Base-by-base conservation (phyloP, 106 monocot genomes). In the Dendrobium chrysotoxum region DNA sequence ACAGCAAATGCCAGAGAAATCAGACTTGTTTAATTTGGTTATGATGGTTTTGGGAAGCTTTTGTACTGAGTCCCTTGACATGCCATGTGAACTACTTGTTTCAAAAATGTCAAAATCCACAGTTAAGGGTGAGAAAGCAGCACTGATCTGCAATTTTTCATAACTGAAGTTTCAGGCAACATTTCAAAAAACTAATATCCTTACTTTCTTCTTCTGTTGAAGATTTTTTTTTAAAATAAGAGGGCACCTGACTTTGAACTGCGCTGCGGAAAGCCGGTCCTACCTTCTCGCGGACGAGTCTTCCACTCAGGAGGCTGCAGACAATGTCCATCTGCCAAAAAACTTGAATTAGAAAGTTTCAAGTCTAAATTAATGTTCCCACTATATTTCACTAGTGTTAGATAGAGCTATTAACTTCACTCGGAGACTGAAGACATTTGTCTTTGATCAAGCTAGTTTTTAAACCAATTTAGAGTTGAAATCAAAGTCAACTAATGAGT, bases 211-310 rank as follows among this genome's bases (percentile, higher is more conserved):
- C 10, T 67, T 67, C 11, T 67, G 44, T 44, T 44, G 44, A 44
- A 6, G 0, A 44, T 7, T 44, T 44, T 67, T 4, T 7, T 35
- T 26, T 2, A 1, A 11, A 67, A 67, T 9, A 67, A 67, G 26
- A n/a, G 67, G 25, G n/a, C 83, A 89, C 92, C 92, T 92, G 92
- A 45, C 87, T 89, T 53, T 87, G 83, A 0, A 92, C 89, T 2
- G 92, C 89, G 78, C 78, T 92, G 47, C 86, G 89, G 40, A 89
- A 76, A 10, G 83, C 87, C 18, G 89, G 87, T 20, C 83, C 87
- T 4, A 92, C 84, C 75, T 92, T 84, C 53, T 92, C 91, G 6
- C 87, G 39, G 25, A 91, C 91, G 23, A 91, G 80, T n/a, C 86
- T 88, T 79, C 91, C 91, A 53, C 81, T 87, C 77, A 92, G 40